Base-by-base conservation (phyloP, 2,329 filamentous ascomycete species). In the Cladophialophora carrionii region DNA sequence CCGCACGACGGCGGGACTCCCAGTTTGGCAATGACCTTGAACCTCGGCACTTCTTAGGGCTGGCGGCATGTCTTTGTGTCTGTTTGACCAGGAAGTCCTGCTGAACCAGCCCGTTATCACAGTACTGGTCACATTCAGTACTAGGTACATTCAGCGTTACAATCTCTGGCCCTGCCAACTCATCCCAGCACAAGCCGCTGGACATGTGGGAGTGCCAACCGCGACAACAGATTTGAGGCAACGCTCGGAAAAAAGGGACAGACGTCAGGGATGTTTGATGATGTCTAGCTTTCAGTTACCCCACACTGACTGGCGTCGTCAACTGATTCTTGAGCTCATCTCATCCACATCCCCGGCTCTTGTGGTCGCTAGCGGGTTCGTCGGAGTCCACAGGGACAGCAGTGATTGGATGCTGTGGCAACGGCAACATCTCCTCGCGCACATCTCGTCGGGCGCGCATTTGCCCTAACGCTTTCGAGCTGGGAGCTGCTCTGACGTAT, bases 401-500 rank as follows among this genome's bases (percentile, higher is more conserved):
- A 24, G 9, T 60, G 14, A 57, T 48, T 63, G 52, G 46, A 22
- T 24, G 46, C 22, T 32, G 43, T 32, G 20, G 26, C 22, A 48
- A 37, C 62, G 62, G 62, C 29, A 56, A 64, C 62, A 55, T 60
- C 34, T 64, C 62, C 62, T 64, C 56, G 24, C 57, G 57, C 34
- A 60, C 57, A 60, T 48, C 34, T 60, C 57, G 57, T 60, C 57
- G 57, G 22, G 22, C 48, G 48, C 12, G 20, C 57, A 53, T 41
- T 29, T 41, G 57, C 57, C 52, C 57, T 60, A 60, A 60, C 57
- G 57, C 12, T 60, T 60, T 60, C 48, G n/a, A 31, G 43, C 26
- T 29, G 24, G 66, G 67, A 65, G 68, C 54, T 61, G 58, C 53
- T 61, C 66, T 65, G 66, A 65, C 66, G 66, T 68, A 64, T 31